These are phyloP conservation scores for Prinsepia uniflora DNA, from an alignment of 306 rosid species.

Conservation along the genomic window DNA sequence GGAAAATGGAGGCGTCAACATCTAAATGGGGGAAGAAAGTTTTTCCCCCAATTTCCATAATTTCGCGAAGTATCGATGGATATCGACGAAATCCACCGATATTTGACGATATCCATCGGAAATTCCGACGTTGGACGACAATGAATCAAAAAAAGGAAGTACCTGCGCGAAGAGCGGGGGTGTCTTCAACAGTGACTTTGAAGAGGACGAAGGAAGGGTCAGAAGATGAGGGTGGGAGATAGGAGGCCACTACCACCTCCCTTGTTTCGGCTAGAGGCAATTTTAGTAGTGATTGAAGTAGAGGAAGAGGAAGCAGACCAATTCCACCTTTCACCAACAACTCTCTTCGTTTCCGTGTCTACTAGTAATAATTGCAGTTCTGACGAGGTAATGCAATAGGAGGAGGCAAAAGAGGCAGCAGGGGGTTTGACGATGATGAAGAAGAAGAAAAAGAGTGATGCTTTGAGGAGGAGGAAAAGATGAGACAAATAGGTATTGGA, in stretches of 20 bases:
- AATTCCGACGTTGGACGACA: too few species aligned
- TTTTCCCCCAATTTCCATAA: too few species aligned
- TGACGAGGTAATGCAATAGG: background rate
- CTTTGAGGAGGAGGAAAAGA: slow-evolving; percentile 9
- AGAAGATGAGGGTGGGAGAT: slow-evolving; percentile 63
- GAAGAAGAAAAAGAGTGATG: too few species aligned
- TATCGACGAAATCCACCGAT: too few species aligned
- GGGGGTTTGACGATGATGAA: slow-evolving; percentile 31
- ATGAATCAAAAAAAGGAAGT: slow-evolving; percentile 11
- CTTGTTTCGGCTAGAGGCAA: slow-evolving; percentile 42
- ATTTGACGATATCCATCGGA: too few species aligned
- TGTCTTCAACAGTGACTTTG: slow-evolving; percentile 74
- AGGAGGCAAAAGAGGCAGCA: slow-evolving; percentile 1
- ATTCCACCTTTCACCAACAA: slow-evolving; percentile 43
- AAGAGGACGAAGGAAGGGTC: slow-evolving; percentile 86
- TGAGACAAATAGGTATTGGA: slow-evolving; percentile 26
- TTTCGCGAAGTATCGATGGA: too few species aligned
- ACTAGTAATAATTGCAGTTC: too few species aligned
- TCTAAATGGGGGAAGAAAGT: too few species aligned
- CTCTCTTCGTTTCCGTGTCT: slow-evolving; percentile 51
- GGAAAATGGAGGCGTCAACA: too few species aligned
- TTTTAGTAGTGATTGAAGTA: slow-evolving; percentile 12
- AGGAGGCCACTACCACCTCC: slow-evolving; percentile 76
- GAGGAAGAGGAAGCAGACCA: slow-evolving; percentile 42
- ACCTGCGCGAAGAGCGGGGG: slow-evolving; percentile 99